Evolutionary conservation across 345 rosid species (phyloP), one percentile per base, ranked within the genome.

Genomic region (Gossypium sturtianum): DNA sequence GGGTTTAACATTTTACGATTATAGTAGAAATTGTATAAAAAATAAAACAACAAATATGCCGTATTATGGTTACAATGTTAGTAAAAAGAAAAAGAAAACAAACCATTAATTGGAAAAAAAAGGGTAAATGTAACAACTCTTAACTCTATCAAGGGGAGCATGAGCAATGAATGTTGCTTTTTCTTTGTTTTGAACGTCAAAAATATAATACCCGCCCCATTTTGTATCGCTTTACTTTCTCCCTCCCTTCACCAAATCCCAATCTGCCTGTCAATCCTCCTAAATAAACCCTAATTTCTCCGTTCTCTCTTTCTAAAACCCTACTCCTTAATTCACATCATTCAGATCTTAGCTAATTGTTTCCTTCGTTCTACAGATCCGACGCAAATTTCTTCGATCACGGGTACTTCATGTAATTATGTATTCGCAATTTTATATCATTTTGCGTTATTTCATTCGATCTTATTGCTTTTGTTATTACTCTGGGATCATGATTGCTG

Each of bases 261-360:
- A 23, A 22, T 52, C 17, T 34, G 12, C 61, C 48, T 45, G 12
- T 70, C 17, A 11, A n/a, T 29, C 27, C 4, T 53, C 45, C 48
- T 10, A 29, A 17, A 52, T 16, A 65, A 77, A 66, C 73, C 73
- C 62, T 48, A 77, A 45, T 41, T 57, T 66, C 15, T 38, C 12
- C 60, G 51, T 54, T 71, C 49, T 57, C 64, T 60, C 22, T 44
- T 61, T n/a, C 70, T 66, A 78, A 77, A 78, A 74, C 75, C 78
- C 75, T 74, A 49, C 25, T 64, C 41, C 44, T 5, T 13, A 1
- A 22, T 16, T 67, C 25, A 17, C 20, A 38, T 58, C 29, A 12
- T 45, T 66, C 23, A 65, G 58, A 66, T 75, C 77, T 56, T 2
- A 12, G 15, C 53, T 19, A 25, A 44, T 45, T 34, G 10, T 29